These are phyloP conservation scores for Botrytis elliptica DNA, from an alignment of 2,329 filamentous ascomycete genomes.

Conservation along the genomic window DNA sequence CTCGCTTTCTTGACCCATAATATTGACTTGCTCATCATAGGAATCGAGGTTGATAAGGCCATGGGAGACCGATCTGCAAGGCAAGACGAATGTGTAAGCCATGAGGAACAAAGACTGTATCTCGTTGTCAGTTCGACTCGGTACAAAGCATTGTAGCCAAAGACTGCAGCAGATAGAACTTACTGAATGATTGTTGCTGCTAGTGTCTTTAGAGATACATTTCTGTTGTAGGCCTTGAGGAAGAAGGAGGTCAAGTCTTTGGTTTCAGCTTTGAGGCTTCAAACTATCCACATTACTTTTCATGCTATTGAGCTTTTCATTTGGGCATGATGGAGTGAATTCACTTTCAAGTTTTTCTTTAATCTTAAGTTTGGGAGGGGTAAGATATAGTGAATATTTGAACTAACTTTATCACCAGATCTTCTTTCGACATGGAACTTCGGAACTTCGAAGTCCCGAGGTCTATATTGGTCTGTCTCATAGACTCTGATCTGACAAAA, in stretches of 20 bases:
- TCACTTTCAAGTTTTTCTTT: not conserved
- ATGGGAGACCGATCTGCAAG: not conserved
- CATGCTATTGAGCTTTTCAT: not conserved
- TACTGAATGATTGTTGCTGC: not conserved
- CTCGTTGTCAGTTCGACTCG: not conserved
- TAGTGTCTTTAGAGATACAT: not conserved
- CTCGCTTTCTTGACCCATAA: not conserved
- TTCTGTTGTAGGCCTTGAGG: not conserved
- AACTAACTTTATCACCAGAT: not conserved
- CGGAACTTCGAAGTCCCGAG: not conserved
- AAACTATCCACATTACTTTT: not conserved
- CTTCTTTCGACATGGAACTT: not conserved
- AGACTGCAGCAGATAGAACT: not conserved
- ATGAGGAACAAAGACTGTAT: conserved; percentile 9
- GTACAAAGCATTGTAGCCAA: not conserved
- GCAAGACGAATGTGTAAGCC: not conserved
- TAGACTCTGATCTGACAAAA: not conserved
- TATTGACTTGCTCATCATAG: not conserved
- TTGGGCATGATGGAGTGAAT: not conserved
- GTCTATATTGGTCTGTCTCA: not conserved
- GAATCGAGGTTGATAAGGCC: not conserved
- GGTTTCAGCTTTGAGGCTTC: not conserved
- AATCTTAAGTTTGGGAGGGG: not conserved
- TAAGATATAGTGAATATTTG: not conserved
- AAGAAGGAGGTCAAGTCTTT: not conserved